Evolutionary conservation across 1,284 basidiomycete species (phyloP), one percentile per base, ranked within the genome.

Genomic region (Schizophyllum amplum): DNA sequence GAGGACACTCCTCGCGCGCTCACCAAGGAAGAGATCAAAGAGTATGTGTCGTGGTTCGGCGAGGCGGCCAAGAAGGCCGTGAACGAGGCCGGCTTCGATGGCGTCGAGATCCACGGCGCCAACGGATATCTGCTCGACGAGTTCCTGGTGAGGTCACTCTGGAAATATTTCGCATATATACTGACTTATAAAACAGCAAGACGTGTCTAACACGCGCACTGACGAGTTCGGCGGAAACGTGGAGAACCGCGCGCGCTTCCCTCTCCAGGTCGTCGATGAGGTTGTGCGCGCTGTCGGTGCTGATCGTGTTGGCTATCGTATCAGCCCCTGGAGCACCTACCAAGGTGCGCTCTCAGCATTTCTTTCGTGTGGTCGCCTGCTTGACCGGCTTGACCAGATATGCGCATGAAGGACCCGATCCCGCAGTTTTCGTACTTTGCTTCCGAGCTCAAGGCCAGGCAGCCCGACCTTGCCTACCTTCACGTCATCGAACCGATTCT

Each of bases 191-290:
- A n/a, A n/a, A n/a, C n/a, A n/a, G n/a, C 69, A 72, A 48, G 64
- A 68, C 47, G 60, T 62, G 1, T 61, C 71, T 49, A 83, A 81
- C 71, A 73, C 64, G n/a, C n/a, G n/a, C n/a, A n/a, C n/a, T n/a
- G n/a, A n/a, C n/a, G n/a, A n/a, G n/a, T n/a, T n/a, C n/a, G 82
- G 83, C 6, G 83, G 82, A 0, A 74, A 73, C 0, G 57, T 80
- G 48, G 78, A 81, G 68, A 83, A 83, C 63, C 72, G 83, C 20
- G 62, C 69, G 1, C 69, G 77, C 5, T 83, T 84, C 57, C 66
- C 72, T 1, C 68, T 81, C 57, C 72, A 73, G 63, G 71, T 78
- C 13, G 65, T 74, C 24, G 69, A 72, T 21, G 64, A 58, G 2
- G 61, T 68, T 11, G 55, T 57, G 2, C 51, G 51, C 1, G 63